Base-by-base conservation (phyloP, 176 grass and related monocot genomes). In the Rhynchospora breviuscula region DNA sequence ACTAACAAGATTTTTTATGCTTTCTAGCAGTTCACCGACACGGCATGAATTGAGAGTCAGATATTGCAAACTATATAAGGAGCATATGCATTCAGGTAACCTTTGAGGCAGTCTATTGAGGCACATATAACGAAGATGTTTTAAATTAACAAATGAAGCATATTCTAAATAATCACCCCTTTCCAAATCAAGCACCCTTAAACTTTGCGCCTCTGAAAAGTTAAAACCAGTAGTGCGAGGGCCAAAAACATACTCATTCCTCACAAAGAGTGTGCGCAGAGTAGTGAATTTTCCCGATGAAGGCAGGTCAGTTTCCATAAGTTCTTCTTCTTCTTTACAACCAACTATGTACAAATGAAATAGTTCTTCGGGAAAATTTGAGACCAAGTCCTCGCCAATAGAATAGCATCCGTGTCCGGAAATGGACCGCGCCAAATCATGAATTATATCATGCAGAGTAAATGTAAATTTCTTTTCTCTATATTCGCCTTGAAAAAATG, bases 361-460 rank as follows among this genome's bases (percentile, higher is more conserved):
- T 6, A 75, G 1, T 47, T 74, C 44, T 14, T 49, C 43, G 8
- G 14, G 48, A 19, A 57, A 67, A 26, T 0, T 29, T 46, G 45
- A 47, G 3, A 18, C 10, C 48, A 52, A 33, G 7, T 23, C 53
- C 40, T 1, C 46, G 9, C 25, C 66, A 19, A 74, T 59, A 2
- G 82, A 84, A 68, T 23, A 84, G 35, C 69, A 59, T 43, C 52
- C 66, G 29, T 72, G 53, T 31, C 54, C 44, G 15, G 67, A 80
- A 77, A 67, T 61, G 22, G 8, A 63, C 31, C n/a, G 87, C 9
- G 82, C 83, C 11, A 89, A 76, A 57, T 85, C 78, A 59, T 81
- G 87, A 13, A 89, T 67, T 25, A 82, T 59, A 67, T 83, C 64
- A 67, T 89, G 87, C 58, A 89, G 56, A 22, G 58, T 84, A 67